phyloP scores from a whole-genome alignment of 2,329 filamentous ascomycete genomes.

The Stemphylium lycopersici region DNA sequence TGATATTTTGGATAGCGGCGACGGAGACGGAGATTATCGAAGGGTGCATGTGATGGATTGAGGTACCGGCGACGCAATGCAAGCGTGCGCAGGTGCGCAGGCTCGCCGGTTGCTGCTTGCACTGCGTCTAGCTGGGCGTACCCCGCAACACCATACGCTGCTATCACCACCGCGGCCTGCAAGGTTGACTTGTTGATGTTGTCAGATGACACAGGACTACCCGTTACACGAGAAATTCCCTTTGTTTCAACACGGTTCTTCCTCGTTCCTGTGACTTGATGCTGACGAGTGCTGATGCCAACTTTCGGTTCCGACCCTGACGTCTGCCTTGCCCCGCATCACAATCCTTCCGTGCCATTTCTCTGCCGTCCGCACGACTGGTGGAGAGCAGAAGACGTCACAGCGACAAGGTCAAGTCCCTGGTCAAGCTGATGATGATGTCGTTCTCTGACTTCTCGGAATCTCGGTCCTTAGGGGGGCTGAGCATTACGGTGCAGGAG shows the following conservation, averaged over 20 bases:
- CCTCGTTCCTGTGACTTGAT: background rate
- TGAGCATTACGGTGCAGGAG: background rate
- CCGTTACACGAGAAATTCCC: too few relatives aligned
- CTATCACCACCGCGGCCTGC: background rate
- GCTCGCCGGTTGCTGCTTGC: background rate
- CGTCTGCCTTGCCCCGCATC: slow-evolving; percentile 17
- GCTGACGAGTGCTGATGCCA: background rate
- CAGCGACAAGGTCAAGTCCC: slow-evolving; percentile 1
- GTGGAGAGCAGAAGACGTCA: slow-evolving; percentile 5
- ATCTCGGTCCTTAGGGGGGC: background rate
- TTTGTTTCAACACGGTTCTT: background rate
- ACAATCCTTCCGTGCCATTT: slow-evolving; percentile 1
- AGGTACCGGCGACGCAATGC: background rate
- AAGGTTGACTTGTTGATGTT: too few relatives aligned
- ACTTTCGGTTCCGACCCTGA: slow-evolving; percentile 6
- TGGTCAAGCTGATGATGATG: slow-evolving; percentile 8
- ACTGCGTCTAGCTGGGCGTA: background rate
- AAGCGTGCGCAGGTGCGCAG: background rate
- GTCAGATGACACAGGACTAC: too few relatives aligned
- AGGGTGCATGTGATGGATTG: too few relatives aligned
- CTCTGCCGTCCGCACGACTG: slow-evolving; percentile 2
- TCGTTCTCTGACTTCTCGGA: background rate
- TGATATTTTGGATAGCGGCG: too few relatives aligned
- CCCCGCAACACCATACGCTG: slow-evolving; percentile 12
- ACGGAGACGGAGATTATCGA: too few relatives aligned